Evolutionary conservation across 371 early-diverging fungal species (phyloP), one percentile per base, ranked within the genome.

Genomic region (Rhizopus delemar): DNA sequence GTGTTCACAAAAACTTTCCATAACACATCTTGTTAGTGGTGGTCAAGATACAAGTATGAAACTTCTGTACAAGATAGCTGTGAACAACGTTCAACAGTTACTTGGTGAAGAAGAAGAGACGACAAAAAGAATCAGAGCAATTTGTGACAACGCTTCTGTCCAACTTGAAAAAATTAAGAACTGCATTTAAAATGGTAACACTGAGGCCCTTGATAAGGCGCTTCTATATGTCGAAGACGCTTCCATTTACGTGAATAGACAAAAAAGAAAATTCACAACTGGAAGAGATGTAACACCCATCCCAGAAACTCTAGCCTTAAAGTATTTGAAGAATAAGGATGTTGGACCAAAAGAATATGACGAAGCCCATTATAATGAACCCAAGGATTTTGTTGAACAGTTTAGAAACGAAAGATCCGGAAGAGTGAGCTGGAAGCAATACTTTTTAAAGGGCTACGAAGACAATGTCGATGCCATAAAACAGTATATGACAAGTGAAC

Each of bases 91-190:
- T 53, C 16, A 49, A 33, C 60, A 60, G 39, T 48, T 60, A 46
- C 32, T 43, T 59, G 53, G 51, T 52, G 52, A 52, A 52, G 38
- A 60, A 52, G 46, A 45, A 34, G 46, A 52, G 52, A 52, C 2
- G 28, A 31, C 53, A 46, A 45, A 53, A 48, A 49, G 48, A 60
- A 60, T 53, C 48, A 48, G 31, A 39, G 35, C 52, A 52, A 59
- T 59, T 22, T 53, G 46, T 59, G 53, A 46, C 46, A 59, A 53
- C 53, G 53, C 31, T 46, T 48, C 29, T 59, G 53, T 46, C 53
- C 45, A 59, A 53, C 48, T 53, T 39, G 54, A 53, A 53, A 51
- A 60, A 53, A 60, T 53, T 11, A 60, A 60, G 49, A 53, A 54
- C 46, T 60, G 48, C 48, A 53, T 53, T 48, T 49, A 60, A 45